A percentile compares a stretch with the other conserved stretches of the same genome.
Evolutionary conservation across 805 yeast genomes (phyloP).

Genomic region (Yamadazyma insecticola): DNA sequence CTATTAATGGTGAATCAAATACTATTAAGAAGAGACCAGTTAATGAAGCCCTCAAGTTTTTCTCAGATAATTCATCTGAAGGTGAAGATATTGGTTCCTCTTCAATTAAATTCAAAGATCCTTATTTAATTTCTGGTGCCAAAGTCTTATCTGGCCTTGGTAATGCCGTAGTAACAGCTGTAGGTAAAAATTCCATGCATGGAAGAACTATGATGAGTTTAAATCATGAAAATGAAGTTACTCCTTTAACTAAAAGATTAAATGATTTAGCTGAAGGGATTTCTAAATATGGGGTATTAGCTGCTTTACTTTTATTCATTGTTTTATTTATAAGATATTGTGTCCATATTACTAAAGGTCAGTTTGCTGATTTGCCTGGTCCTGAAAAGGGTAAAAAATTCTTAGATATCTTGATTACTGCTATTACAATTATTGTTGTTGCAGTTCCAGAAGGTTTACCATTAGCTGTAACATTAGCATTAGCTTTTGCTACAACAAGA

Average conservation of each 20-base stretch:
- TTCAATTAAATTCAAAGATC: conserved; percentile 53
- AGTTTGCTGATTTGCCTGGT: conserved; percentile 41
- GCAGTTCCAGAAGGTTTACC: conserved; percentile 99
- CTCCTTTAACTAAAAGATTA: conserved; percentile 85
- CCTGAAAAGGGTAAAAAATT: conserved; percentile 82
- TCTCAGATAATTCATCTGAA: conserved; percentile 19
- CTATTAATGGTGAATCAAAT: conserved; percentile 91
- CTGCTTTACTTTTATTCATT: conserved; percentile 76
- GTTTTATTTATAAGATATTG: conserved; percentile 75
- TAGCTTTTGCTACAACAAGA: conserved; percentile 97
- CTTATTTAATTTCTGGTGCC: conserved; percentile 89
- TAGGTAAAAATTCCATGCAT: conserved; percentile 83
- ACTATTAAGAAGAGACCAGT: conserved; percentile 71
- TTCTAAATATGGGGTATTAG: conserved; percentile 87
- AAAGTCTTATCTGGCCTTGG: conserved; percentile 84
- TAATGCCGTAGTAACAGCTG: conserved; percentile 79
- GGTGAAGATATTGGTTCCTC: conserved; percentile 38
- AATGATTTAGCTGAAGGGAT: conserved; percentile 85
- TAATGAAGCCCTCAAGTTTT: conserved; percentile 30
- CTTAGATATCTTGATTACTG: conserved; percentile 80
- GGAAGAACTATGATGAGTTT: conserved; percentile 88
- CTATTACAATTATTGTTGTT: conserved; percentile 90
- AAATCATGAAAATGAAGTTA: conserved; percentile 69
- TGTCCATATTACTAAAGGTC: conserved; percentile 52
- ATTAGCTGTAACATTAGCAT: conserved; percentile 90